Percentiles rank a stretch among this genome's conserved stretches.
These are phyloP conservation scores for Parietichytrium sp. DNA, from an alignment of 108 stramenopile genomes.

Conservation along the genomic window DNA sequence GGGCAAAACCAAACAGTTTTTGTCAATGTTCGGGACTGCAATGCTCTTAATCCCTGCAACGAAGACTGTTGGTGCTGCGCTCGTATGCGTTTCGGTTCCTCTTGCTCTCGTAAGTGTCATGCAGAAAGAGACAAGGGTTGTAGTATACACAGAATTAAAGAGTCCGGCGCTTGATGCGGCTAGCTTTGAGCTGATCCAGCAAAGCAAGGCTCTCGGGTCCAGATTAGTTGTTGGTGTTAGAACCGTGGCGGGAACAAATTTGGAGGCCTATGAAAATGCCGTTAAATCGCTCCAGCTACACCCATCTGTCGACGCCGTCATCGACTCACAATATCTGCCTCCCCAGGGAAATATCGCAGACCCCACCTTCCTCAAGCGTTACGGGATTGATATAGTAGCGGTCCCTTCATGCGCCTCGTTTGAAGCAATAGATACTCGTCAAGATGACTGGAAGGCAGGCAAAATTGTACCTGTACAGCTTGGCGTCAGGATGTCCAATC, in stretches of 20 bases:
- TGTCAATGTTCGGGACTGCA: constrained; percentile 15
- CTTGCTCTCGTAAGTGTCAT: constrained; percentile 20
- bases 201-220: constrained; percentile 3
- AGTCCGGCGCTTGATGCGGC: neutral
- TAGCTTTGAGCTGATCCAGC: neutral
- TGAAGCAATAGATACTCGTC: neutral
- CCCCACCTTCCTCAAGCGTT: neutral
- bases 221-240: constrained; percentile 8
- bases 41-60: neutral
- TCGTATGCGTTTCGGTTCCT: constrained; percentile 20
- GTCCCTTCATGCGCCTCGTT: constrained; percentile 13
- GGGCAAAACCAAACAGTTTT: constrained; percentile 32
- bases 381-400: constrained; percentile 1
- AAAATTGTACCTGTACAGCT: constrained; percentile 22
- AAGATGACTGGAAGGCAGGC: neutral
- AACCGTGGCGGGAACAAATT: too few species aligned
- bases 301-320: neutral
- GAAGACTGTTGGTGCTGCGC: neutral
- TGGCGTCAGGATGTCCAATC: too few species aligned
- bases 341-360: neutral
- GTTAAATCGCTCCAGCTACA: neutral
- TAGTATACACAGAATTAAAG: neutral
- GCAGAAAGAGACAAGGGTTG: neutral
- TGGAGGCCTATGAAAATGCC: neutral
- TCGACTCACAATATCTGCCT: neutral